Evolutionary conservation across 495 filamentous ascomycete species (phyloP).

Genomic region (Podospora tetraspora): DNA sequence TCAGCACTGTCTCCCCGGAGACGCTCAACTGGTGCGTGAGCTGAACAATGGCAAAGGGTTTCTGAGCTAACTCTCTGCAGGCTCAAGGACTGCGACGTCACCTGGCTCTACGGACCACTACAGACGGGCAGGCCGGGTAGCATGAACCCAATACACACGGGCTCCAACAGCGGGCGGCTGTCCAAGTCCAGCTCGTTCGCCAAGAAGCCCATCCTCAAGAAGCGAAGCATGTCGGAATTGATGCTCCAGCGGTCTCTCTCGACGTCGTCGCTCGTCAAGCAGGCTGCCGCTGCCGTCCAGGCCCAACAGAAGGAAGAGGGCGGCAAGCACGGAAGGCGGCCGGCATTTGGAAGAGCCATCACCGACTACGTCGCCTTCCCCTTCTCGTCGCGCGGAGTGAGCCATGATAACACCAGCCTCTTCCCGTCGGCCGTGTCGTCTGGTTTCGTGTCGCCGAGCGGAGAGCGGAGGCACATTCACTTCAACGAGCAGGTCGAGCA

Average conservation of each 20-base stretch:
- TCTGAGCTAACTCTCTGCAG: slow-evolving; percentile 43
- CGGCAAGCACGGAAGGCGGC: slow-evolving; percentile 38
- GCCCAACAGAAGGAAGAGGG: slow-evolving; percentile 69
- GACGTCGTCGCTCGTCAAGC: slow-evolving; percentile 83
- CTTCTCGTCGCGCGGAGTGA: slow-evolving; percentile 52
- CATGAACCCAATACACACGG: slow-evolving; percentile 47
- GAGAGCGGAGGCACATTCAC: slow-evolving; percentile 79
- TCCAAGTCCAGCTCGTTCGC: slow-evolving; percentile 79
- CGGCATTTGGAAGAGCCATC: slow-evolving; percentile 48
- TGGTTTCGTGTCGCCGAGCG: slow-evolving; percentile 59
- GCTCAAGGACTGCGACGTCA: slow-evolving; percentile 96
- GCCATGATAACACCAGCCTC: slow-evolving; percentile 52
- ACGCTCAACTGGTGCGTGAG: slow-evolving; percentile 76
- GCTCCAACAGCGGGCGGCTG: slow-evolving; percentile 45
- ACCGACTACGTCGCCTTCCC: slow-evolving; percentile 63
- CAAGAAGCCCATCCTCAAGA: slow-evolving; percentile 93
- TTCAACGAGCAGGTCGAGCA: slow-evolving; percentile 96
- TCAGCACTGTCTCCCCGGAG: slow-evolving; percentile 83
- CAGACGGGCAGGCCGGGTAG: slow-evolving; percentile 55
- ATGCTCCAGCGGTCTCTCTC: slow-evolving; percentile 91
- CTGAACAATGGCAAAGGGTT: background rate
- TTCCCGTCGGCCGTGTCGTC: slow-evolving; percentile 56
- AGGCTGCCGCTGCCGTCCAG: slow-evolving; percentile 86
- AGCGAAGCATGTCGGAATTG: slow-evolving; percentile 89
- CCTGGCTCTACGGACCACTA: slow-evolving; percentile 93